A percentile compares a stretch with the other conserved stretches of the same genome.
Evolutionary conservation across 306 rosid genomes (phyloP).

Genomic region (Prunus kanzakura): DNA sequence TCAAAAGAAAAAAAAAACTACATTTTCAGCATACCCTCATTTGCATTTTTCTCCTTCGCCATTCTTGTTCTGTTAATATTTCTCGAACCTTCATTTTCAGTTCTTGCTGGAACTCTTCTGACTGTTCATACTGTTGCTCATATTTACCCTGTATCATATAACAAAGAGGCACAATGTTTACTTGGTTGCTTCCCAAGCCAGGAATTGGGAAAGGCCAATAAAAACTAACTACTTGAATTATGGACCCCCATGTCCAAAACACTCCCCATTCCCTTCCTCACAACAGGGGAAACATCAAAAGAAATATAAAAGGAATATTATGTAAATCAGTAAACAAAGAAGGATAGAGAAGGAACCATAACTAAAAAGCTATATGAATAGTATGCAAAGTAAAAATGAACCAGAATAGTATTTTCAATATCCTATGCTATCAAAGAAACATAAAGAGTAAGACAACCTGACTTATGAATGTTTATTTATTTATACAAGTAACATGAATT

Average conservation of each 20-base stretch:
- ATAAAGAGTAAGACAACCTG: not conserved
- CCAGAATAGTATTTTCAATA: not conserved
- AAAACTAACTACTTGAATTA: not conserved
- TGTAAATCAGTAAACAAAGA: not conserved
- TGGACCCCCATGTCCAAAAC: not conserved
- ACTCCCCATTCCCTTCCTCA: not conserved
- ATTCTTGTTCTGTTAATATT: conserved; percentile 93
- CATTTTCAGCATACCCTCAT: conserved; percentile 70
- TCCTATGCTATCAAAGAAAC: not conserved
- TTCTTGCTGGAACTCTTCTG: conserved; percentile 87
- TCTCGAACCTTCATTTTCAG: conserved; percentile 87
- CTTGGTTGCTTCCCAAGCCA: conserved; percentile 10
- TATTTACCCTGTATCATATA: conserved; percentile 72
- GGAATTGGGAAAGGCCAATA: not conserved
- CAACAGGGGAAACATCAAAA: not conserved
- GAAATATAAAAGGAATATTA: not conserved
- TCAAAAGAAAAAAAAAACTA: not conserved
- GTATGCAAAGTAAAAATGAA: not conserved
- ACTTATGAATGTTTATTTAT: not conserved
- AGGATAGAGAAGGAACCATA: not conserved
- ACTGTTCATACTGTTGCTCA: conserved; percentile 72
- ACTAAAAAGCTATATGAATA: not conserved
- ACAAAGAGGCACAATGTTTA: conserved; percentile 13
- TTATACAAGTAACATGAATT: not conserved
- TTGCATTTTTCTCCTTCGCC: conserved; percentile 98